Conservation (phyloP, 305 asterid genomes). For the Stenogyne calaminthoides region DNA sequence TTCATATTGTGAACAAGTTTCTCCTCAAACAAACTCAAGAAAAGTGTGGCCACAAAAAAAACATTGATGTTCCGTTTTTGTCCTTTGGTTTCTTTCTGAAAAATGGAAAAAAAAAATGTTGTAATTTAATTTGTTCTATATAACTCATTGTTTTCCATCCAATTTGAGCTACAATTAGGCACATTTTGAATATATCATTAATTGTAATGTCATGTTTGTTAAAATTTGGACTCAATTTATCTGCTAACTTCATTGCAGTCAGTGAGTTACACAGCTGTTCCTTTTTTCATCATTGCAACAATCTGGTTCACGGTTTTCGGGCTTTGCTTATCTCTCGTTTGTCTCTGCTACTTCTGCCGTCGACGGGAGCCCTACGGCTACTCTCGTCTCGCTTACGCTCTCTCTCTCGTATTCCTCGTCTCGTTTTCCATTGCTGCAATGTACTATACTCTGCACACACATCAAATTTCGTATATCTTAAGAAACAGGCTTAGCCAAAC, state of each 20-base stretch:
- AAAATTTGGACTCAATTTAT: background rate
- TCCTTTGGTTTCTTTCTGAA: background rate
- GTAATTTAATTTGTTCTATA: background rate
- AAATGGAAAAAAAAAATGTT: background rate
- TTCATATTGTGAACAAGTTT: too few relatives aligned
- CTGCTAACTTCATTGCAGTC: slow-evolving; percentile 61
- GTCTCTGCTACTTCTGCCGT: slow-evolving; percentile 62
- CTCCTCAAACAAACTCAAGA: too few relatives aligned
- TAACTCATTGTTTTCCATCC: background rate
- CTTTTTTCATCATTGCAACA: slow-evolving; percentile 61
- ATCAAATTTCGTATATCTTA: slow-evolving; percentile 8
- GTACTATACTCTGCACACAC: slow-evolving; percentile 40
- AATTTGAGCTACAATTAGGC: background rate
- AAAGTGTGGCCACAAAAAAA: too few relatives aligned
- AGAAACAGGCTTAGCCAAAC: slow-evolving; percentile 16
- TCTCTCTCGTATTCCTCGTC: slow-evolving; percentile 73
- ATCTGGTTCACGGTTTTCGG: slow-evolving; percentile 74
- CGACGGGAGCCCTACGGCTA: slow-evolving; percentile 65
- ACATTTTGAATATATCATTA: background rate
- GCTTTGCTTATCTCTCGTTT: slow-evolving; percentile 53
- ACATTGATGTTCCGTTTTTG: background rate
- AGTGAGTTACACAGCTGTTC: slow-evolving; percentile 72
- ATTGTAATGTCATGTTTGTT: background rate
- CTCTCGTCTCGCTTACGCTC: slow-evolving; percentile 67
- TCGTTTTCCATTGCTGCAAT: slow-evolving; percentile 66